Evolutionary conservation across 139 green algal species (phyloP).

Genomic region (Coelastrella sp.): DNA sequence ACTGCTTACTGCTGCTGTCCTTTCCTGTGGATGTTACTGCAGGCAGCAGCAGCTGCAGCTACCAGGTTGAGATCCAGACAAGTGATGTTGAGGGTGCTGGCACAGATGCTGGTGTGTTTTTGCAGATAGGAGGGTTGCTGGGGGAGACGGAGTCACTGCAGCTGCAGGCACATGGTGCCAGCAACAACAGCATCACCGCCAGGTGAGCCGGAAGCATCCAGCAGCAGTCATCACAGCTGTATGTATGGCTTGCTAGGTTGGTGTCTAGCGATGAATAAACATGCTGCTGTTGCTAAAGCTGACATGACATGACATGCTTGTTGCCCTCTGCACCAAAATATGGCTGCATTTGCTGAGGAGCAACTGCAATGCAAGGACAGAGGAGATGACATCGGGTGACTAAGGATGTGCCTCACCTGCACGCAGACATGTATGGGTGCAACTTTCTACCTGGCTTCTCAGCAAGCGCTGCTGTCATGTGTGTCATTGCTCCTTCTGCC

Average conservation of each 20-base stretch:
- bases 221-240: neutral
- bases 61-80: slow-evolving; percentile 65
- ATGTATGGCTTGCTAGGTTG: neutral
- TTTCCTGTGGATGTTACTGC: neutral
- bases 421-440: neutral
- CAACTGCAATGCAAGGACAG: too few species aligned
- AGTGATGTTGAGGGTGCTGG: slow-evolving; percentile 63
- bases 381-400: too few species aligned
- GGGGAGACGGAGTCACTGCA: slow-evolving; percentile 49
- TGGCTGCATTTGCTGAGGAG: too few species aligned
- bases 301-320: too few species aligned
- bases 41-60: slow-evolving; percentile 44
- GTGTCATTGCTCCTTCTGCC: neutral
- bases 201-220: neutral
- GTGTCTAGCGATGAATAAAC: neutral
- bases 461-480: neutral
- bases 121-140: slow-evolving; percentile 65
- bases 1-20: neutral
- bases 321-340: too few species aligned
- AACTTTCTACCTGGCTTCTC: neutral
- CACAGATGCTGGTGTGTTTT: slow-evolving; percentile 65
- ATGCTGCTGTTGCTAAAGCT: too few species aligned
- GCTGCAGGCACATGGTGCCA: slow-evolving; percentile 18
- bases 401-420: too few species aligned
- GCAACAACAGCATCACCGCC: slow-evolving; percentile 13